Conservation (phyloP, 306 rosid species). For the Prunus mongolica region DNA sequence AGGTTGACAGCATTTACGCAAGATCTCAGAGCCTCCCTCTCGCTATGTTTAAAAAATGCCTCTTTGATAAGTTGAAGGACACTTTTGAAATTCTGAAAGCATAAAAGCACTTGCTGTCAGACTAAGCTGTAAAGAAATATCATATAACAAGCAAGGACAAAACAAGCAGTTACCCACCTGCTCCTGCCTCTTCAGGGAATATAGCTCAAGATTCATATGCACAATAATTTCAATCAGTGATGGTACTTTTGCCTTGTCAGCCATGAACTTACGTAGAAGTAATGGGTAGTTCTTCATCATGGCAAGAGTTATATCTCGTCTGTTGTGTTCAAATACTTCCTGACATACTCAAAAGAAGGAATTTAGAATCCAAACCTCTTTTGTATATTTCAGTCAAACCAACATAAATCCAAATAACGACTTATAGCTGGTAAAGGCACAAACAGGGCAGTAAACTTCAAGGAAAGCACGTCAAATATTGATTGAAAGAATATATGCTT, state of each 20-base stretch:
- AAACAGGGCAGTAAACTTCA: conserved; percentile 4
- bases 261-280: conserved; percentile 83
- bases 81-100: conserved; percentile 69
- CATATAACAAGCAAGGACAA: conserved; percentile 22
- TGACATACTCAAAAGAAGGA: conserved; percentile 20
- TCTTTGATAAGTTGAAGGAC: conserved; percentile 84
- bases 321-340: conserved; percentile 81
- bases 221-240: conserved; percentile 70
- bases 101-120: conserved; percentile 19
- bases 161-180: conserved; percentile 46
- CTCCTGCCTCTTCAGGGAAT: conserved; percentile 87
- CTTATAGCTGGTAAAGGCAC: conserved; percentile 15
- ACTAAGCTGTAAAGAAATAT: conserved; percentile 10
- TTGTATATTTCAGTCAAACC: background rate
- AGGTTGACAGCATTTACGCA: conserved; percentile 71
- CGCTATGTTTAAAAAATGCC: conserved; percentile 83
- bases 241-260: conserved; percentile 81
- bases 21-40: conserved; percentile 84
- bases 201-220: conserved; percentile 79
- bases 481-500: background rate
- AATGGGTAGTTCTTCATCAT: conserved; percentile 81
- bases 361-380: background rate
- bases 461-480: conserved; percentile 6
- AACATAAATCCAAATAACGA: background rate
- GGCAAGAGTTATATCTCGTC: conserved; percentile 75